Percentiles rank a stretch among this genome's conserved stretches.
Evolutionary conservation across 2,329 filamentous ascomycete species (phyloP).

Genomic region (Zymoseptoria passerinii): DNA sequence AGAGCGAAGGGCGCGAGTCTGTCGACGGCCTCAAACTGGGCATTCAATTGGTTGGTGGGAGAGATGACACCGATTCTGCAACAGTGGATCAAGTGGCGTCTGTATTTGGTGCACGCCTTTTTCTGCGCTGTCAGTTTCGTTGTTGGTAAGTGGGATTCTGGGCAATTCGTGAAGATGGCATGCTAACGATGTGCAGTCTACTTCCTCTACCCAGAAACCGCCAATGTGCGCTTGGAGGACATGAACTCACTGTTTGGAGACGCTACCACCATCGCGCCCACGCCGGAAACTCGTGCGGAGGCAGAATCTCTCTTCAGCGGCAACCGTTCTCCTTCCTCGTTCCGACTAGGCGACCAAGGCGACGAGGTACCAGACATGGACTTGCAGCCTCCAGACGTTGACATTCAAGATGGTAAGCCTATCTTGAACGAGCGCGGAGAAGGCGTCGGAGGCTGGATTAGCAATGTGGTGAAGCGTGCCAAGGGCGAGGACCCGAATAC

Average conservation of each 20-base stretch:
- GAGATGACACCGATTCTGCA: constrained; percentile 91
- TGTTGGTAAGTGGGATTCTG: constrained; percentile 60
- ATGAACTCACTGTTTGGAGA: constrained; percentile 96
- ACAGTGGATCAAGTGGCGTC: constrained; percentile 82
- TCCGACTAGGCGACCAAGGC: constrained; percentile 52
- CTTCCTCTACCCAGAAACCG: constrained; percentile 95
- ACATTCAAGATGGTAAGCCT: constrained; percentile 43
- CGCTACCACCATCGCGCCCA: constrained; percentile 72
- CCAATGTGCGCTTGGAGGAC: constrained; percentile 88
- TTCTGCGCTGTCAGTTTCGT: constrained; percentile 95
- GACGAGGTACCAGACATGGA: constrained; percentile 70
- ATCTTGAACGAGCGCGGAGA: constrained; percentile 37
- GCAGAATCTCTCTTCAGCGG: constrained; percentile 71
- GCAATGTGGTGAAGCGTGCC: constrained; percentile 51
- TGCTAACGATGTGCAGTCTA: constrained; percentile 56
- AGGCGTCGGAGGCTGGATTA: constrained; percentile 62
- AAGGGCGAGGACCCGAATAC: constrained; percentile 35
- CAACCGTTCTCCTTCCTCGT: constrained; percentile 66
- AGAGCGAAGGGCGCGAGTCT: constrained; percentile 93
- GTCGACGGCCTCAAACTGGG: constrained; percentile 95
- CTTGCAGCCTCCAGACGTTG: constrained; percentile 66
- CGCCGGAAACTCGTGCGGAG: constrained; percentile 69
- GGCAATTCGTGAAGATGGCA: background rate
- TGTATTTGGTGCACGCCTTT: constrained; percentile 93
- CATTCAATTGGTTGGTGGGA: constrained; percentile 95